phyloP scores from a whole-genome alignment of 345 rosid genomes.

The Dimocarpus longan region DNA sequence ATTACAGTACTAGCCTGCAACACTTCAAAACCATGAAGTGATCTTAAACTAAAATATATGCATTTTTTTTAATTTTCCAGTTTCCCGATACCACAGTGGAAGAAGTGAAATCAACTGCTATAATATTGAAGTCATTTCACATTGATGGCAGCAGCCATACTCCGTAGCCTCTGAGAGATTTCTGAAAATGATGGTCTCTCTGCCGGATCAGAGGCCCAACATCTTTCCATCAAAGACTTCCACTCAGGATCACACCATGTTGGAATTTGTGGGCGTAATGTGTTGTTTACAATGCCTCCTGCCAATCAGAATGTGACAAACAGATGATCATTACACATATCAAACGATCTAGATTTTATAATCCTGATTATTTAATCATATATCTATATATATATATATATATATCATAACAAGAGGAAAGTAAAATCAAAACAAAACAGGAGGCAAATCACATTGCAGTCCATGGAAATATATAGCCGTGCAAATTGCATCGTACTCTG shows the following conservation, averaged over 20 bases:
- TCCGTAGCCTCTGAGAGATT: constrained; percentile 87
- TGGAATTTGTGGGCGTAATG: constrained; percentile 91
- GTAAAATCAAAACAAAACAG: background rate
- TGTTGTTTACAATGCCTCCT: constrained; percentile 95
- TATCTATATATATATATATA: background rate
- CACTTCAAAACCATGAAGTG: constrained; percentile 23
- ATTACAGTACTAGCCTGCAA: constrained; percentile 35
- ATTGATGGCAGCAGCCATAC: constrained; percentile 94
- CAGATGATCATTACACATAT: background rate
- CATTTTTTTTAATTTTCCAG: constrained; percentile 14
- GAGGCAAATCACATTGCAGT: background rate
- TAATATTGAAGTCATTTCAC: constrained; percentile 50
- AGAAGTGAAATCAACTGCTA: constrained; percentile 20
- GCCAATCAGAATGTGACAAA: constrained; percentile 22
- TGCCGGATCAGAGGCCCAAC: constrained; percentile 88
- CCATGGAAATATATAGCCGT: background rate
- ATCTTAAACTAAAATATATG: constrained; percentile 24
- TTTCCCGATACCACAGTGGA: constrained; percentile 19
- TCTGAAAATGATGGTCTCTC: constrained; percentile 95
- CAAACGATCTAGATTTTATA: background rate
- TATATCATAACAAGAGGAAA: background rate
- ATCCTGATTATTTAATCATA: background rate
- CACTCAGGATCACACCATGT: constrained; percentile 99
- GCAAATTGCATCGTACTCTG: background rate
- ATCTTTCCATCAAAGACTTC: constrained; percentile 87